Evolutionary conservation across 148 eudicot genomes (phyloP), one percentile per base, ranked within the genome.

Genomic region (Vaccinium vitisidaea): DNA sequence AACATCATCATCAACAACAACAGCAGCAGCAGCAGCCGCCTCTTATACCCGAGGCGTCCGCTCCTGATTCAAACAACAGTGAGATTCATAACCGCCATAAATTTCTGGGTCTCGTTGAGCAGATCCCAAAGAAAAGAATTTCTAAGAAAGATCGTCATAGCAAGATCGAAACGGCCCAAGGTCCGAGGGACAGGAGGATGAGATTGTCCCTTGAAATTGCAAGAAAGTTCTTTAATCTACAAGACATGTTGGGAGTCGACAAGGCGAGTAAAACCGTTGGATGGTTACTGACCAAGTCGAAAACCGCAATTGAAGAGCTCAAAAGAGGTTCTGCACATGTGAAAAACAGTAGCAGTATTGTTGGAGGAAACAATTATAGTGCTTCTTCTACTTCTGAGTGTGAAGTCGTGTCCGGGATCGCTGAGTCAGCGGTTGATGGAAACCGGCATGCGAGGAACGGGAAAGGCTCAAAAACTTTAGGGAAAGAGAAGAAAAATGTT

Each of bases 111-210:
- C 30, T 23, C 50, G 12, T 59, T 1, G 67, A 83, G 82, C 54
- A 61, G 65, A 59, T 69, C 49, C 79, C 75, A 2, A 87, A 83
- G 75, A 91, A 78, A 78, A 86, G 91, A 82, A 6, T 87, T 53
- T 90, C 88, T 1, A 90, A 92, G 73, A 93, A 89, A 23, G 94
- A 94, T 73, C 84, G 98, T 80, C 98, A 94, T 87, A 94, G 94
- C 92, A 94, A 93, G 88, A 94, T 94, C 54, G 87, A 83, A 48
- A 93, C 98, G 0, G 93, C 93, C 23, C 91, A 89, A 58, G 98
- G 98, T 8, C 87, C 89, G 6, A 89, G 95, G 80, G 95, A 94
- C 87, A 80, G 98, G 43, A 86, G 98, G 80, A 92, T 94, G 95
- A 88, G 98, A 58, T 83, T 94, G 50, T 94, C 98, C 18, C 91